Percentiles rank a stretch among this genome's conserved stretches.
Evolutionary conservation across 805 yeast species (phyloP).

Genomic region (Brettanomyces sp.): DNA sequence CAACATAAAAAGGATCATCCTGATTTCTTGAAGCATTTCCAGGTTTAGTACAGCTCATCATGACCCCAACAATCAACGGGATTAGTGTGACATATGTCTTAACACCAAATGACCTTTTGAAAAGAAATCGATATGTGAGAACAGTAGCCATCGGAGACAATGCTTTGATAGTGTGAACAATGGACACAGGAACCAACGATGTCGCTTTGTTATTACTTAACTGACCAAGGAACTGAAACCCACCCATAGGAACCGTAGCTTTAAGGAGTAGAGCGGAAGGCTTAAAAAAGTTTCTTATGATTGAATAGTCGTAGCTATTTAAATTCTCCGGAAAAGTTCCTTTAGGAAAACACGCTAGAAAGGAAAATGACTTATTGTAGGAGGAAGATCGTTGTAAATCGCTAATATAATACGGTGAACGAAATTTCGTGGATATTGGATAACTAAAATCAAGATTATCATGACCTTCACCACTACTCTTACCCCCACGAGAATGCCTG

Average conservation of each 20-base stretch:
- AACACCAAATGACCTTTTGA: constrained; percentile 44
- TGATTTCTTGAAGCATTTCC: constrained; percentile 14
- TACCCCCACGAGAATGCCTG: constrained; percentile 1
- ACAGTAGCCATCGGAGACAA: constrained; percentile 87
- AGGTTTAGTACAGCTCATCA: constrained; percentile 59
- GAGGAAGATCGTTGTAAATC: background rate
- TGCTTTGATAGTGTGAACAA: constrained; percentile 91
- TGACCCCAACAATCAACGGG: constrained; percentile 79
- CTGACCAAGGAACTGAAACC: constrained; percentile 89
- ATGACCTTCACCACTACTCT: background rate
- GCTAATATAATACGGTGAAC: constrained; percentile 20
- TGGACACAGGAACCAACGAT: constrained; percentile 81
- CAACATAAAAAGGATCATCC: constrained; percentile 23
- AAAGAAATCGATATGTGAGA: constrained; percentile 56
- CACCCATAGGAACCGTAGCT: constrained; percentile 88
- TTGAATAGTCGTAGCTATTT: constrained; percentile 19
- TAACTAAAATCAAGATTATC: background rate
- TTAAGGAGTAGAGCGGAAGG: constrained; percentile 46
- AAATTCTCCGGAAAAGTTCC: constrained; percentile 40
- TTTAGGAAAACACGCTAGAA: constrained; percentile 29
- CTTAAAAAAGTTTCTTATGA: constrained; percentile 31
- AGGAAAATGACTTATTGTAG: constrained; percentile 4
- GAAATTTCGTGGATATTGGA: constrained; percentile 18
- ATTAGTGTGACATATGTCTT: constrained; percentile 71
- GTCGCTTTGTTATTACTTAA: constrained; percentile 90